Evolutionary conservation across 1,139 yeast genomes (phyloP), one percentile per base, ranked within the genome.

Genomic region (Debaryomycetaceae sp.): DNA sequence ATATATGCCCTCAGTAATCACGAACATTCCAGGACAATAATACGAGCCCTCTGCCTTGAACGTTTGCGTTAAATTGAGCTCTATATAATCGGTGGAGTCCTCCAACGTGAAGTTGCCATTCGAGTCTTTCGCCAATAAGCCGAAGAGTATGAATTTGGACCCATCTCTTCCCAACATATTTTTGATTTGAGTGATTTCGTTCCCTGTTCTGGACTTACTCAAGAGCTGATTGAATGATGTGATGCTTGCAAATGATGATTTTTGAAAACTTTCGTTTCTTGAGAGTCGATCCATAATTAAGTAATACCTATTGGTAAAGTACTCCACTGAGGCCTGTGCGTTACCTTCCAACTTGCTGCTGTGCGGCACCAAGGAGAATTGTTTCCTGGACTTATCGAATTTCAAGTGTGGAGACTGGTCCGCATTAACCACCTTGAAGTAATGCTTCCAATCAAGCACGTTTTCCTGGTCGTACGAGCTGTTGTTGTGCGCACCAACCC

Each of bases 121-220:
- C 6, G 79, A 67, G 45, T 84, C 83, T 47, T 75, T 73, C 3
- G 84, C 72, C 11, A 93, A 64, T 48, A 90, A 69, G 0, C 99
- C 99, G 57, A 91, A 81, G 2, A 95, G 60, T 27, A 87, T 70
- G 58, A 93, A 95, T 47, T 81, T 76, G 44, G 79, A 73, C 5
- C 93, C 93, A 54, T 86, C 87, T 46, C 96, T 71, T 24, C 99
- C 99, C 31, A 91, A 66, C 49, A 93, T 70, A 58, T 90, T 91
- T 56, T 90, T 90, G 46, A 93, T 82, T 37, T 81, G 73, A 0
- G 96, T 86, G 40, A 91, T 80, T 42, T 84, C 77, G 55, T 81
- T 74, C 36, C 67, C 66, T 2, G 56, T 52, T 1, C 63, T 49
- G 5, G 48, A 49, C 45, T 47, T 63, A 43, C 49, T 54, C 52